These are phyloP conservation scores for Mitragyna speciosa DNA, from an alignment of 257 asterid genomes.

Conservation along the genomic window DNA sequence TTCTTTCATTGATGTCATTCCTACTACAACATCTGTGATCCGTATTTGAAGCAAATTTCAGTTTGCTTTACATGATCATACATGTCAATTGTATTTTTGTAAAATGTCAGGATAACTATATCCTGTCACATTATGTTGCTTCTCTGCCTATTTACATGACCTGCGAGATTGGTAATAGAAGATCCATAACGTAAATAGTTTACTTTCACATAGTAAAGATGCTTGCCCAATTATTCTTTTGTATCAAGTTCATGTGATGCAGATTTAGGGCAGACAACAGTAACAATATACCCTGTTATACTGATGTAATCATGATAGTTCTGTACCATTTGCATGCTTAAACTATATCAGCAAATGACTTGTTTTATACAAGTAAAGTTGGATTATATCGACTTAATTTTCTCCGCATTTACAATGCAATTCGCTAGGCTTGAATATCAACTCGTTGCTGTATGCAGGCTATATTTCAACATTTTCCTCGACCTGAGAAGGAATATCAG, in stretches of 20 bases:
- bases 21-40: not conserved
- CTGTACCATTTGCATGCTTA: not conserved
- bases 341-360: not conserved
- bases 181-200: not conserved
- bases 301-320: not conserved
- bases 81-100: not conserved
- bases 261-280: not conserved
- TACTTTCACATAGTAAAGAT: not conserved
- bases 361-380: not conserved
- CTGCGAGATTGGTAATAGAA: not conserved
- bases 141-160: not conserved
- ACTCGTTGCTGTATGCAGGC: conserved; percentile 31
- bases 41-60: not conserved
- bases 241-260: not conserved
- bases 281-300: not conserved
- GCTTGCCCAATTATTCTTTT: not conserved
- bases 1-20: not conserved
- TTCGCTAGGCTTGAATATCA: not conserved
- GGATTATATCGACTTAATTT: not conserved
- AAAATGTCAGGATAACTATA: no score
- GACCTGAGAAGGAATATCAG: conserved; percentile 79
- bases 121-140: not conserved
- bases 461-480: conserved; percentile 64
- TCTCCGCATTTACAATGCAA: not conserved
- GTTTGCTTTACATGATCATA: not conserved